phyloP scores from a whole-genome alignment of 306 rosid genomes.

The Senna tora region DNA sequence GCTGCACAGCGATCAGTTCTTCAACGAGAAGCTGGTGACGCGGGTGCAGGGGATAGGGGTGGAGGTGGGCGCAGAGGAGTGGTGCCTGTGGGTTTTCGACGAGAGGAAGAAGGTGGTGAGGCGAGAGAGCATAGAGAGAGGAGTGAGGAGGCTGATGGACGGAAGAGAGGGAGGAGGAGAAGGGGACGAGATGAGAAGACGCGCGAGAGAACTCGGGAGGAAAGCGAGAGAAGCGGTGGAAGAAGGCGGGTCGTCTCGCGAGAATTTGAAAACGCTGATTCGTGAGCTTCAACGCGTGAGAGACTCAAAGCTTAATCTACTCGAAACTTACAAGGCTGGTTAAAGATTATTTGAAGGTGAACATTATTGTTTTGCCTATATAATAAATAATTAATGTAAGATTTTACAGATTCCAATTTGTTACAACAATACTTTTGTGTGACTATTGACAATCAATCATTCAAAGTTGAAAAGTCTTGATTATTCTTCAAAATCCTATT shows the following conservation, averaged over 20 bases:
- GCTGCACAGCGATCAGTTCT: constrained; percentile 31
- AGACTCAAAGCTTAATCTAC: not conserved
- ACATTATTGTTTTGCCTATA: no score
- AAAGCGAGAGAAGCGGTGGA: constrained; percentile 40
- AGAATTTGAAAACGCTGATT: not conserved
- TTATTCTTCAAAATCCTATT: no score
- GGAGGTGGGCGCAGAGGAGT: constrained; percentile 45
- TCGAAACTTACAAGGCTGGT: no score
- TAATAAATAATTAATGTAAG: no score
- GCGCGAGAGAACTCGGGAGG: constrained; percentile 32
- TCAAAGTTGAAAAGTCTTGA: no score
- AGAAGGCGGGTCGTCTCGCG: constrained; percentile 29
- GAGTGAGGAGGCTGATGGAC: constrained; percentile 42
- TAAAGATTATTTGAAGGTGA: no score
- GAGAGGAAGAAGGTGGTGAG: constrained; percentile 35
- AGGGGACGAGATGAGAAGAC: constrained; percentile 16
- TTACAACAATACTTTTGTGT: no score
- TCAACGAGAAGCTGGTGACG: constrained; percentile 27
- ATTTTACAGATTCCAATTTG: no score
- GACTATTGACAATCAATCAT: no score
- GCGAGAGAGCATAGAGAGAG: constrained; percentile 37
- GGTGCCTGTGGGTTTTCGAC: constrained; percentile 29
- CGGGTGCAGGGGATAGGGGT: constrained; percentile 36
- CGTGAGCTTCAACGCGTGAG: not conserved
- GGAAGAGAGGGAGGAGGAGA: constrained; percentile 18